Base-by-base conservation (phyloP, 2,329 filamentous ascomycete genomes). In the Botryosphaeria dothidea region DNA sequence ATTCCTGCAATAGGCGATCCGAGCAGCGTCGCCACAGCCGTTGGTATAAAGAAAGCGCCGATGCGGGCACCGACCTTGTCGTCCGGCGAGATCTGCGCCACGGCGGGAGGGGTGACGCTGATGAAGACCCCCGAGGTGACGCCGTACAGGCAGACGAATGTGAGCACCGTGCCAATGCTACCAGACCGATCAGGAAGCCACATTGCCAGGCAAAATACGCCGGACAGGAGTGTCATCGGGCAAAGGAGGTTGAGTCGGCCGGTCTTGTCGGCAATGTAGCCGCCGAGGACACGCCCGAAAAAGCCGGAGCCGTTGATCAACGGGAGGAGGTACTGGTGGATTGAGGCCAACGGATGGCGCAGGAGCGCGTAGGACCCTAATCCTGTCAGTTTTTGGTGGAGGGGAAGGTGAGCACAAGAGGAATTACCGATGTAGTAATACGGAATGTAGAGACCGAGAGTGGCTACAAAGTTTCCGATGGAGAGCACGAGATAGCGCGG, bases 391-490 rank as follows among this genome's bases (percentile, higher is more conserved):
- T 11, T n/a, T 17, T 51, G 21, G 19, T 17, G 11, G 19, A n/a
- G 3, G 43, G 9, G 6, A 19, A n/a, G n/a, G 15, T 1, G 7
- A 6, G 19, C 25, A 15, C 7, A 11, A 11, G 11, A 15, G 19
- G 3, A 56, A 54, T n/a, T 46, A 66, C 65, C 60, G 19, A 66
- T 66, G 27, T 66, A 66, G 54, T 65, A 66, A 27, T 65, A 65
- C 25, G 65, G 65, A 17, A 66, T 49, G 11, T 51, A 66, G 13
- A 52, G 52, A 13, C 65, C 65, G 36, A 66, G 56, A 17, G 58
- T 65, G 9, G 65, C 54, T 9, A 66, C 43, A 27, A 66, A 66
- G 11, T 63, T 64, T n/a, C 65, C 65, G 21, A 66, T 38, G 11
- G 65, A 52, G 15, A 65, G 52, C 15, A 66, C 54, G 15, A 46